Evolutionary conservation across 495 filamentous ascomycete genomes (phyloP), one percentile per base, ranked within the genome.

Genomic region (Aspergillus sparsus): DNA sequence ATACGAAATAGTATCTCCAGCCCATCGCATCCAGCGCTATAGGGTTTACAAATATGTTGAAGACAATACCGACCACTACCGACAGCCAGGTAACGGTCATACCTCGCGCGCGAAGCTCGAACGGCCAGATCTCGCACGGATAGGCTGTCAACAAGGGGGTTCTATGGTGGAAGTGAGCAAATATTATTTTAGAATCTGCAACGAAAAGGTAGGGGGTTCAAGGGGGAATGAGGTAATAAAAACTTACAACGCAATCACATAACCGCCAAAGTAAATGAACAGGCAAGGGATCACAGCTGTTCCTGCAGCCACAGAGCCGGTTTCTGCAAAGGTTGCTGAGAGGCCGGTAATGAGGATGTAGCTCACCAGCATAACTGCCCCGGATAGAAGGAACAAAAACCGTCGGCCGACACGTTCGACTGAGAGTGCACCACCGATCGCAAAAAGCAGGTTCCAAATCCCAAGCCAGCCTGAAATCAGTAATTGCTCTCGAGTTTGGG

Each of bases 101-200:
- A 51, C 87, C 85, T 69, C 86, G 87, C 15, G 86, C 82, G 7
- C 86, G 81, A 36, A 89, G 74, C 46, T 82, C 79, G 75, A 84
- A 90, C 0, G 84, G 84, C 50, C 87, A 76, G 36, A 89, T 82
- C 72, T 89, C 87, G 53, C 85, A 76, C 0, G 82, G 82, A 57
- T 87, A 86, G 10, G 86, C 81, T 51, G 85, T 81, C 11, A 89
- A 66, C 27, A 89, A 72, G 33, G 85, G 83, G 1, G 83, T 89
- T 12, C 68, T 71, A 13, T 39, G 52, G 10, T 16, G 2, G 4
- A 16, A 16, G 42, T 46, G n/a, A 46, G 42, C 10, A 27, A 27
- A 27, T 1, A 27, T 27, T 1, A 27, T 27, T 3, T 27, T 27
- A 3, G 21, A 1, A 27, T 27, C 3, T 3, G 1, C 42, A 16